Percentiles rank a stretch among this genome's conserved stretches.
These are phyloP conservation scores for Rhodotorula sp. DNA, from an alignment of 1,284 basidiomycete species.

Conservation along the genomic window DNA sequence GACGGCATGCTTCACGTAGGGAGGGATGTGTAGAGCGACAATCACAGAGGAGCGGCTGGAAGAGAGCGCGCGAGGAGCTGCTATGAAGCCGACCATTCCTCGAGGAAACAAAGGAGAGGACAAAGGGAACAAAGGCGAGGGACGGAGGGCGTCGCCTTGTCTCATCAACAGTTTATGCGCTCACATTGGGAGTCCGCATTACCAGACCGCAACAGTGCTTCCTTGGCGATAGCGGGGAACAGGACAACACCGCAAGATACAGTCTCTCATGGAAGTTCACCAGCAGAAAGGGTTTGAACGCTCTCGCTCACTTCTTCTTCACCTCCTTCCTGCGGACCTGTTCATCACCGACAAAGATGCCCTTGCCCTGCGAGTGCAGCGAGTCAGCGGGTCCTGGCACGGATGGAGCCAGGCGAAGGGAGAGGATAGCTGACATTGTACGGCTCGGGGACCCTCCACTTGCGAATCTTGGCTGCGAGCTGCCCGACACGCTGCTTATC, in stretches of 20 bases:
- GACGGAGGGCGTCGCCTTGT: not conserved
- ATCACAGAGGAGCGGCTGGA: not conserved
- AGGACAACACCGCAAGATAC: no score
- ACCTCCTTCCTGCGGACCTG: slow-evolving; percentile 83
- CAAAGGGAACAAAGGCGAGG: not conserved
- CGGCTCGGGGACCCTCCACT: slow-evolving; percentile 86
- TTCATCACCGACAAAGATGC: slow-evolving; percentile 87
- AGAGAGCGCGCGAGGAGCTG: not conserved
- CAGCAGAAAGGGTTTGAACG: no score
- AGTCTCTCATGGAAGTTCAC: no score
- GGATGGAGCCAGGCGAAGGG: no score
- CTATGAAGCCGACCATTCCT: no score
- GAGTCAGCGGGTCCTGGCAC: not conserved
- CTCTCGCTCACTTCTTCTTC: slow-evolving; percentile 99
- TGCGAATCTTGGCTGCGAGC: slow-evolving; percentile 82
- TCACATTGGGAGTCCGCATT: no score
- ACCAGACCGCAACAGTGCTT: no score
- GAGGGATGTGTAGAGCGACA: no score
- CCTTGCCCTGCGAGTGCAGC: slow-evolving; percentile 53
- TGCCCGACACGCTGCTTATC: slow-evolving; percentile 67
- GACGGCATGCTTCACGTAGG: not conserved
- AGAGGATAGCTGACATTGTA: slow-evolving; percentile 76
- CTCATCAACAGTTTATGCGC: no score
- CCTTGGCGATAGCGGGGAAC: no score
- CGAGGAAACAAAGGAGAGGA: not conserved